Evolutionary conservation across 108 stramenopile species (phyloP), one percentile per base, ranked within the genome.

Genomic region (Stephanodiscus minutulus): DNA sequence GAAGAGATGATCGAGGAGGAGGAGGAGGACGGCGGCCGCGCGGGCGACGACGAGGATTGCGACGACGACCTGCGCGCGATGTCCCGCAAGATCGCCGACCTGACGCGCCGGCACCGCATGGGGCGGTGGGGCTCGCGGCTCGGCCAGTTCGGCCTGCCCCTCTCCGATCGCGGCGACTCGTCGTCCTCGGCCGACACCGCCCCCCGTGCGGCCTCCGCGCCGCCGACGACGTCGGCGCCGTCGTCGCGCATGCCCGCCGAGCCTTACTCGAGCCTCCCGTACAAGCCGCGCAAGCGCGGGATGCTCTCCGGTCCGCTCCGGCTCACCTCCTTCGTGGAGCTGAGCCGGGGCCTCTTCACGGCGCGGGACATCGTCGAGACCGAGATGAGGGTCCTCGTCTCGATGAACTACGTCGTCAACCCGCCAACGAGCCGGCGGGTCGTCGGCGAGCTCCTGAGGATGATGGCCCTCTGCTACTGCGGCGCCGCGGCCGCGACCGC

Each of bases 281-380:
- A 61, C 63, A 77, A 77, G 41, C 68, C 68, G 3, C 68, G 76
- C 9, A 77, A 69, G 55, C 76, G 76, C 25, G 76, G 76, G 5
- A 69, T 77, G 76, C 54, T 77, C 7, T 69, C 63, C 21, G 76
- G 76, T 15, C 76, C 76, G 7, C 57, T 77, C 22, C 68, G 76
- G 37, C 68, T 77, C 17, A 52, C 64, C 44, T 77, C 86, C 27
- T 72, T 87, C 33, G 65, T 84, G 41, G 79, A 77, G 43, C 80
- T 90, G 66, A 83, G 83, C 29, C 83, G 82, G 54, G 87, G 83
- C 10, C 82, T 83, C 25, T 90, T 84, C 70, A 70, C 76, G 22
- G 48, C 58, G 29, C 48, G 76, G 53, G 83, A 90, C 49, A 85
- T 90, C 66, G 55, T 48, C 3, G 64, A 65, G 21, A 82, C 89